Evolutionary conservation across 1,139 yeast species (phyloP).

Genomic region (Taphrina betulina): DNA sequence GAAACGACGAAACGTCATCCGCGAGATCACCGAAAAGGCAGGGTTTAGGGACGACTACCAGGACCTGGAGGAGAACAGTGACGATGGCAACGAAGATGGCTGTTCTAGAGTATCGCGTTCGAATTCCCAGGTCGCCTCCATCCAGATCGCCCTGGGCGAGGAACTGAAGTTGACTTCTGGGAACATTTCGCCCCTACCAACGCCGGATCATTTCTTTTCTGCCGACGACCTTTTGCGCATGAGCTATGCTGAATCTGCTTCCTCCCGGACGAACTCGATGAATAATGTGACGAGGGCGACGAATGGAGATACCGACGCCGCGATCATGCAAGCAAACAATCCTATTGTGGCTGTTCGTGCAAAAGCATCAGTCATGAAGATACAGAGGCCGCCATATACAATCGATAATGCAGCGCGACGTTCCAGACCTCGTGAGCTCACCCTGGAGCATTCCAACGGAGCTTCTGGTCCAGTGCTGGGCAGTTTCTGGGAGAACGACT

Average conservation of each 20-base stretch:
- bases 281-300: not conserved
- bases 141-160: constrained; percentile 23
- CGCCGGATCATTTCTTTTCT: constrained; percentile 13
- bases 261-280: not conserved
- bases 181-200: not conserved
- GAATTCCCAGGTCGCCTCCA: not conserved
- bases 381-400: not conserved
- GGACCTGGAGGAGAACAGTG: not conserved
- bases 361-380: constrained; percentile 4
- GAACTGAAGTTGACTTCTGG: too few relatives aligned
- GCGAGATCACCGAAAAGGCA: constrained; percentile 11
- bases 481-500: constrained; percentile 23
- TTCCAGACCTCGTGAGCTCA: not conserved
- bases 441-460: not conserved
- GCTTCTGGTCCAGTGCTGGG: not conserved
- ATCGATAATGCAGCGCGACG: not conserved
- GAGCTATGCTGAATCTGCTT: constrained; percentile 24
- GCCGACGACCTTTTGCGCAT: constrained; percentile 28
- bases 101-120: not conserved
- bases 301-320: constrained; percentile 10
- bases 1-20: not conserved
- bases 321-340: constrained; percentile 27
- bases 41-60: not conserved
- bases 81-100: too few relatives aligned
- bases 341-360: constrained; percentile 21